Evolutionary conservation across 2,329 filamentous ascomycete genomes (phyloP).

Genomic region (Cladosporium oxysporum): DNA sequence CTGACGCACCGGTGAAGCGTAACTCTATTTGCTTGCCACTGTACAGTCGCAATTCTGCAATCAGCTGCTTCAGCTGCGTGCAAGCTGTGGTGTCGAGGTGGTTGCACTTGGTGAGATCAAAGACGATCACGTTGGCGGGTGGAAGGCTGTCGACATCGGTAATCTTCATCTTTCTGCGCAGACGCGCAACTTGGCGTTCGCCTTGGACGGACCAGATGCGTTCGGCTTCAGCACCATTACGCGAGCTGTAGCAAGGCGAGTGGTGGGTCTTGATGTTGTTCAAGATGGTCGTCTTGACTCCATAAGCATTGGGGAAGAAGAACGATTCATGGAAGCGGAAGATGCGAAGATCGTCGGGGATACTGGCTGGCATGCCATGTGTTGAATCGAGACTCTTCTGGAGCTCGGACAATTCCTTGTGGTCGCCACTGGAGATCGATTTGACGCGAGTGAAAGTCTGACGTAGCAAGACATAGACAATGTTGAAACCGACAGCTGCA

Average conservation of each 20-base stretch:
- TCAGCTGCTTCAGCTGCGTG: conserved; percentile 51
- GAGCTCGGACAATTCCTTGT: conserved; percentile 22
- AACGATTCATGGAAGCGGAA: conserved; percentile 60
- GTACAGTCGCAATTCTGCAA: conserved; percentile 52
- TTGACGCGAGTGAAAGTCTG: conserved; percentile 56
- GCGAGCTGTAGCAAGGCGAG: conserved; percentile 42
- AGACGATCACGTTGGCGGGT: conserved; percentile 51
- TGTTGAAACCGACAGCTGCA: conserved; percentile 54
- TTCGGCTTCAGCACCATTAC: conserved; percentile 40
- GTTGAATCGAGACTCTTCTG: conserved; percentile 22
- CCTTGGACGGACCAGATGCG: conserved; percentile 59
- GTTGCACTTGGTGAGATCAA: conserved; percentile 56
- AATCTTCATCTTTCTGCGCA: conserved; percentile 46
- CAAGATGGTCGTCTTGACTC: conserved; percentile 52
- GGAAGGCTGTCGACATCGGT: conserved; percentile 34
- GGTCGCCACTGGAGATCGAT: conserved; percentile 25
- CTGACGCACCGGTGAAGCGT: conserved; percentile 52
- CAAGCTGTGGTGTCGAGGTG: conserved; percentile 58
- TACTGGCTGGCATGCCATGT: conserved; percentile 21
- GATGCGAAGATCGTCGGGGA: conserved; percentile 54
- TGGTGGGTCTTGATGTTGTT: conserved; percentile 54
- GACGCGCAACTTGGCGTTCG: conserved; percentile 49
- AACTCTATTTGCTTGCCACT: conserved; percentile 50
- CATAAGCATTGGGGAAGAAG: conserved; percentile 63
- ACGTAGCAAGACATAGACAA: conserved; percentile 57